Evolutionary conservation across 768 basidiomycete species (phyloP).

Genomic region (Calocybe indica): DNA sequence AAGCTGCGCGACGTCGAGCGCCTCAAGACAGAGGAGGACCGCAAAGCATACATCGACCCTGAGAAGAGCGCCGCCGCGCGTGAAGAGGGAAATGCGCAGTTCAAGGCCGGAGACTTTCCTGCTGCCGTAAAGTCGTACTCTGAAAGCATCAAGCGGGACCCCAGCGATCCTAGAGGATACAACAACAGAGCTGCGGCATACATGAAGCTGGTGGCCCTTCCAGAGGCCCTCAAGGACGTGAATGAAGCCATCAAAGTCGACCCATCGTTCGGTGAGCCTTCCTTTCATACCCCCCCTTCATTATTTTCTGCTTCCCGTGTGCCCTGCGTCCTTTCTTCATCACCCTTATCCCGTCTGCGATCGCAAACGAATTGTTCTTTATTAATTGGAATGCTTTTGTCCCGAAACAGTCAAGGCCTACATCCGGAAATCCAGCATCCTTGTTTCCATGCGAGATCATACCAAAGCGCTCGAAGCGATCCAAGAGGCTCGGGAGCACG

Average conservation of each 20-base stretch:
- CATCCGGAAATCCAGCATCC: slow-evolving; percentile 85
- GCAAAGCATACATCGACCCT: slow-evolving; percentile 82
- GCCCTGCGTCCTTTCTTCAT: not conserved
- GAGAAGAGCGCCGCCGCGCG: slow-evolving; percentile 75
- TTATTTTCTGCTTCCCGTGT: not conserved
- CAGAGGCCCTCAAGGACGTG: slow-evolving; percentile 95
- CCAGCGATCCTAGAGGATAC: slow-evolving; percentile 85
- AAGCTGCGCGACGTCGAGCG: slow-evolving; percentile 87
- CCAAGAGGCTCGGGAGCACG: slow-evolving; percentile 72
- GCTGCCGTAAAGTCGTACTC: slow-evolving; percentile 88
- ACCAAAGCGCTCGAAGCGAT: slow-evolving; percentile 80
- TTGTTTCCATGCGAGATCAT: slow-evolving; percentile 89
- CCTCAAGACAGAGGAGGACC: slow-evolving; percentile 69
- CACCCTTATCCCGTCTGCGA: not conserved
- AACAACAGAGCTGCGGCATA: slow-evolving; percentile 99
- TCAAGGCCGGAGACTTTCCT: slow-evolving; percentile 91
- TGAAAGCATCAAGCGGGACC: slow-evolving; percentile 95
- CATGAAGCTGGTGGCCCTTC: slow-evolving; percentile 88
- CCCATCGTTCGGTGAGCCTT: slow-evolving; percentile 70
- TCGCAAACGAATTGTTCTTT: not conserved
- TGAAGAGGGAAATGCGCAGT: slow-evolving; percentile 87
- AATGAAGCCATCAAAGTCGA: slow-evolving; percentile 92
- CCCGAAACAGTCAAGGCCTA: slow-evolving; percentile 76
- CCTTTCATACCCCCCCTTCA: not conserved
- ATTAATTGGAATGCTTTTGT: not conserved